These are phyloP conservation scores for Kalaharituber pfeilii DNA, from an alignment of 2,329 filamentous ascomycete genomes.

Conservation along the genomic window DNA sequence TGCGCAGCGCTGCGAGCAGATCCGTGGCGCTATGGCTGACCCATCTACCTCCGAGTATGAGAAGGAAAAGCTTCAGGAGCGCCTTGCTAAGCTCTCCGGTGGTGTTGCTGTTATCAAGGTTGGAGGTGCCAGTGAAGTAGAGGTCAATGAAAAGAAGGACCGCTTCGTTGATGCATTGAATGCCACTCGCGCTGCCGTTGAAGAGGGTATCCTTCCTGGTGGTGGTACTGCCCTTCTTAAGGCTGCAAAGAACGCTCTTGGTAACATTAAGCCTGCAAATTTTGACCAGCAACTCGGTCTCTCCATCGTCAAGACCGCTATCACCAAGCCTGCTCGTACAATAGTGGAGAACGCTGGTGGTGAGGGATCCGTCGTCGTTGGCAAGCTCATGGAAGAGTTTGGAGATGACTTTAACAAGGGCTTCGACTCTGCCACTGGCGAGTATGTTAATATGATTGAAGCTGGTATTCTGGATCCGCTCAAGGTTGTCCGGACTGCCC, in stretches of 20 bases:
- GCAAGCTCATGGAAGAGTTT: conserved; percentile 93
- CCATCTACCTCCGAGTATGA: conserved; percentile 94
- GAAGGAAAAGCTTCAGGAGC: conserved; percentile 99
- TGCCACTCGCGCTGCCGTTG: conserved; percentile 91
- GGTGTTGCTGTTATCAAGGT: conserved; percentile 99
- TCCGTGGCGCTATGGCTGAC: conserved; percentile 89
- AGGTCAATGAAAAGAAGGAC: conserved; percentile 99
- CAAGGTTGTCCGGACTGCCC: conserved; percentile 96
- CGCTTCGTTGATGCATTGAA: conserved; percentile 97
- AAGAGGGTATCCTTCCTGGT: conserved; percentile 97
- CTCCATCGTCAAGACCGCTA: conserved; percentile 93
- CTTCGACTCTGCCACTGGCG: conserved; percentile 88
- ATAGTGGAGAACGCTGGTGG: conserved; percentile 97
- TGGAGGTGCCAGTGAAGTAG: conserved; percentile 89
- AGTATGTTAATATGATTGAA: conserved; percentile 97
- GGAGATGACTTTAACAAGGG: conserved; percentile 92
- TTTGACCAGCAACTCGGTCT: conserved; percentile 99
- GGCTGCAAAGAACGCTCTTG: conserved; percentile 77
- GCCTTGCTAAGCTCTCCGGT: conserved; percentile 95
- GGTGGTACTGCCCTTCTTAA: conserved; percentile 97
- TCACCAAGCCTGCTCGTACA: conserved; percentile 80
- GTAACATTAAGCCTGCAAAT: conserved; percentile 71
- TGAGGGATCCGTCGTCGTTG: conserved; percentile 89
- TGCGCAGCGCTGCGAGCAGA: conserved; percentile 93
- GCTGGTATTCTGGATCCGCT: conserved; percentile 96